These are phyloP conservation scores for Eimeria praecox DNA, from an alignment of 169 alveolate species.

Conservation along the genomic window DNA sequence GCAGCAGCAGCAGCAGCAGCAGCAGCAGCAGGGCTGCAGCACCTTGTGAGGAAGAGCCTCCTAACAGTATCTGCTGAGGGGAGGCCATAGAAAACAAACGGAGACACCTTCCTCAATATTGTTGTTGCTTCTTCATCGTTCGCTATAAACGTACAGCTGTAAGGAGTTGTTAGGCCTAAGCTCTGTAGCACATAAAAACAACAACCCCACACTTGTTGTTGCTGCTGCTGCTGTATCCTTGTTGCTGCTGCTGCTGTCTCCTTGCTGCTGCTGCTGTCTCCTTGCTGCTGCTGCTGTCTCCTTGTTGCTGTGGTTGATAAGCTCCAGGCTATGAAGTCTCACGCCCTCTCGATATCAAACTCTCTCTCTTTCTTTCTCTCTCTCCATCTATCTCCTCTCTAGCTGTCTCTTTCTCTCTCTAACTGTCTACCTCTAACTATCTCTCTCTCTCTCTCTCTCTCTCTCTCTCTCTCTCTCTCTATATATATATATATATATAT, in stretches of 20 bases:
- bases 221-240: no score
- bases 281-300: no score
- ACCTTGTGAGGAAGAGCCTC: slow-evolving; percentile 19
- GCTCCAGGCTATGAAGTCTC: no score
- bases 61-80: slow-evolving; percentile 40
- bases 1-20: slow-evolving; percentile 66
- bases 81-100: slow-evolving; percentile 65
- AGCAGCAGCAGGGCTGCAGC: background rate
- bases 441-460: no score
- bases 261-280: no score
- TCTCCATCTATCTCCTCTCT: background rate
- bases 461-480: no score
- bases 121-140: slow-evolving; percentile 49
- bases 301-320: no score
- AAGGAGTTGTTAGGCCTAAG: slow-evolving; percentile 46
- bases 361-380: background rate
- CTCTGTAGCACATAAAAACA: slow-evolving; percentile 21
- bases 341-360: no score
- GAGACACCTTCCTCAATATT: background rate
- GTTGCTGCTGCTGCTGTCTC: no score
- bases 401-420: background rate
- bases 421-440: background rate
- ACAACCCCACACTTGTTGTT: slow-evolving; percentile 22
- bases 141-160: slow-evolving; percentile 28
- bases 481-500: no score